Evolutionary conservation across 2,329 filamentous ascomycete species (phyloP).

Genomic region (Xylaria multiplex): DNA sequence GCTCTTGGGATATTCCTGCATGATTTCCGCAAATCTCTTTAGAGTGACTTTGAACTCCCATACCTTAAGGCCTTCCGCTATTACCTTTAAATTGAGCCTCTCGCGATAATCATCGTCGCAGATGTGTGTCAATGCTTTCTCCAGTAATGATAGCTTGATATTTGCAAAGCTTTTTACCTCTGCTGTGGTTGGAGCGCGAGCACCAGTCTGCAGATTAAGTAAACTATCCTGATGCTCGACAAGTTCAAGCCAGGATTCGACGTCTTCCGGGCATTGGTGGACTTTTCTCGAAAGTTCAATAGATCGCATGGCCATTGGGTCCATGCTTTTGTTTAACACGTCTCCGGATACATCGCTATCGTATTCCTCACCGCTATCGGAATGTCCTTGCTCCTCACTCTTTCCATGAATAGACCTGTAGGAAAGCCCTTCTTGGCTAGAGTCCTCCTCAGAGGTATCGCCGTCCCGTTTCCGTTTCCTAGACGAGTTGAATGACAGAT

Average conservation of each 20-base stretch:
- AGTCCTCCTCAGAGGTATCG: conserved; percentile 51
- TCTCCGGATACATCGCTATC: conserved; percentile 57
- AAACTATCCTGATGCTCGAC: conserved; percentile 80
- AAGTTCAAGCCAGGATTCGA: conserved; percentile 80
- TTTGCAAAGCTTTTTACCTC: conserved; percentile 78
- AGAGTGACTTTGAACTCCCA: conserved; percentile 74
- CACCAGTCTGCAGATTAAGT: conserved; percentile 61
- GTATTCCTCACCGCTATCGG: conserved; percentile 62
- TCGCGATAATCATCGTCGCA: conserved; percentile 60
- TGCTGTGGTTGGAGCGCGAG: conserved; percentile 61
- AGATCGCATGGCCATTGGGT: conserved; percentile 63
- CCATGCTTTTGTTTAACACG: conserved; percentile 47
- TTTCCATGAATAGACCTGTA: conserved; percentile 75
- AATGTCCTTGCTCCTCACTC: conserved; percentile 60
- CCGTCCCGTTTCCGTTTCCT: conserved; percentile 56
- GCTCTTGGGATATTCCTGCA: conserved; percentile 65
- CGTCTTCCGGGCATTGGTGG: conserved; percentile 72
- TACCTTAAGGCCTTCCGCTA: conserved; percentile 77
- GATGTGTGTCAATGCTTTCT: conserved; percentile 75
- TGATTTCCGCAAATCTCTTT: conserved; percentile 72
- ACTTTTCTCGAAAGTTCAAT: conserved; percentile 71
- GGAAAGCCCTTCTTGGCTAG: conserved; percentile 60
- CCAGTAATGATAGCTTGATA: conserved; percentile 81
- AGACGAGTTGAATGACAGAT: conserved; percentile 56
- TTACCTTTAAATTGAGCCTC: conserved; percentile 71